Evolutionary conservation across 352 stramenopile species (phyloP).

Genomic region (Peronospora belbahrii): DNA sequence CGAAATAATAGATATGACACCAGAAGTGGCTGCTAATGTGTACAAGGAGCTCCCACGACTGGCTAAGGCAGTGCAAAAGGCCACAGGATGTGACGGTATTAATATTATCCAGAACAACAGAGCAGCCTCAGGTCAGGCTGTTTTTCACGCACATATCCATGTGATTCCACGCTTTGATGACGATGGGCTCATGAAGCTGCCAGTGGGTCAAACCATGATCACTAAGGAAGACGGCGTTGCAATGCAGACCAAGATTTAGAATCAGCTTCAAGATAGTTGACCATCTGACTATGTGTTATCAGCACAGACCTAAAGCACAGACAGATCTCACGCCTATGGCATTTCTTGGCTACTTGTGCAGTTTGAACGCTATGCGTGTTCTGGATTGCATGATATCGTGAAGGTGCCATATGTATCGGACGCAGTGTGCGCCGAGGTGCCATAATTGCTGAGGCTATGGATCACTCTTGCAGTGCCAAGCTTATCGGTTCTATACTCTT

Average conservation of each 20-base stretch:
- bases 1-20: constrained; percentile 56
- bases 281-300: constrained; percentile 61
- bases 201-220: constrained; percentile 50
- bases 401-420: constrained; percentile 74
- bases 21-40: constrained; percentile 55
- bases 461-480: constrained; percentile 21
- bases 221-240: constrained; percentile 44
- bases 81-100: constrained; percentile 55
- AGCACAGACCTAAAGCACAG: constrained; percentile 26
- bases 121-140: constrained; percentile 74
- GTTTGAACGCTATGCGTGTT: constrained; percentile 20
- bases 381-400: constrained; percentile 52
- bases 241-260: constrained; percentile 72
- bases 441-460: constrained; percentile 42
- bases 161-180: constrained; percentile 66
- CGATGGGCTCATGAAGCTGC: constrained; percentile 54
- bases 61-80: constrained; percentile 64
- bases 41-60: constrained; percentile 72
- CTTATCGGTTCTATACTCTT: constrained; percentile 1
- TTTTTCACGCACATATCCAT: constrained; percentile 79
- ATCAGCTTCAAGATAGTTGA: constrained; percentile 42
- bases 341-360: no score
- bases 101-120: constrained; percentile 85
- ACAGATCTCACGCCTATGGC: no score
- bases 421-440: constrained; percentile 74